A percentile compares a stretch with the other conserved stretches of the same genome.
Conservation (phyloP, 2,329 filamentous ascomycete genomes). For the Penicillium sp. region DNA sequence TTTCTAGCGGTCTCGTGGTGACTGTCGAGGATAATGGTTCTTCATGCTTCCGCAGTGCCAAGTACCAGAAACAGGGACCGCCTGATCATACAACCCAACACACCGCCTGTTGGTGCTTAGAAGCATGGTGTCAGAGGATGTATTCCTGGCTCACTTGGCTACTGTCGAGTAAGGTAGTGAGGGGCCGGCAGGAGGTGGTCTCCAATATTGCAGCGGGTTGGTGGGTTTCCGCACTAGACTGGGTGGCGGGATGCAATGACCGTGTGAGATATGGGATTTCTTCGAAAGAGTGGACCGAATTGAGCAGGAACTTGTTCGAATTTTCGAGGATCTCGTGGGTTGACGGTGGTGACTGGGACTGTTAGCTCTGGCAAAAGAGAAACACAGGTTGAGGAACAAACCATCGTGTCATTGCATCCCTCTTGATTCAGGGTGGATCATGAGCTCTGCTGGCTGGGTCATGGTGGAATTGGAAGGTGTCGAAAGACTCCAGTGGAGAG, state of each 20-base stretch:
- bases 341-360: not conserved
- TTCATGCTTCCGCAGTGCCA: not conserved
- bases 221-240: not conserved
- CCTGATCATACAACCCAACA: not conserved
- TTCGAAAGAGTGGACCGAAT: not conserved
- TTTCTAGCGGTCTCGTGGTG: not conserved
- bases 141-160: not conserved
- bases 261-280: not conserved
- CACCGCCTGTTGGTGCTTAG: not conserved
- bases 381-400: not conserved
- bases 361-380: not conserved
- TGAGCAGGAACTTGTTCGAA: not conserved
- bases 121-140: not conserved
- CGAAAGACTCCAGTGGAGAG: not conserved
- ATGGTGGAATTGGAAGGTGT: not conserved
- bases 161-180: not conserved
- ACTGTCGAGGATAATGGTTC: not conserved
- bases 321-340: not conserved
- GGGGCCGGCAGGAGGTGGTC: not conserved
- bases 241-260: not conserved
- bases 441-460: not conserved
- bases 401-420: not conserved
- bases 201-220: not conserved
- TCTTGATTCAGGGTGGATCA: not conserved
- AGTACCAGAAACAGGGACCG: not conserved